Percentiles rank a stretch among this genome's conserved stretches.
Conservation (phyloP, 2,329 filamentous ascomycete genomes). For the Xylogone sp. region DNA sequence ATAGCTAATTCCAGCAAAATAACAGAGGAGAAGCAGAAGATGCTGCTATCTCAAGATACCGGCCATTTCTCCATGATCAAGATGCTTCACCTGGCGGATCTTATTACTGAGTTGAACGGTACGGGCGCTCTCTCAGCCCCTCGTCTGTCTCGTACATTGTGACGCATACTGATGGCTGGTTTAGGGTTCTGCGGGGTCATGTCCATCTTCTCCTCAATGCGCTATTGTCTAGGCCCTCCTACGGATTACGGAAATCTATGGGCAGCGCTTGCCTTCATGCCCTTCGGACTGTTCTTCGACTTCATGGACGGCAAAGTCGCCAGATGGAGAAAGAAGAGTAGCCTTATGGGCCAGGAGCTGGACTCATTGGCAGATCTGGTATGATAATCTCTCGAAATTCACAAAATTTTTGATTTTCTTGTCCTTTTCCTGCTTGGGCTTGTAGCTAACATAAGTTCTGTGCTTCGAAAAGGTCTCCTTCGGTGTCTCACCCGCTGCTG, state of each 20-base stretch:
- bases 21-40: constrained; percentile 74
- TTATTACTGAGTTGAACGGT: constrained; percentile 82
- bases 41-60: constrained; percentile 63
- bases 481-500: constrained; percentile 81
- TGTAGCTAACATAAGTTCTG: background rate
- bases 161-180: background rate
- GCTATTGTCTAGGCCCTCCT: constrained; percentile 79
- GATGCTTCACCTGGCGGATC: constrained; percentile 74
- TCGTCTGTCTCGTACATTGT: background rate
- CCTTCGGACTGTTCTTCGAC: constrained; percentile 93
- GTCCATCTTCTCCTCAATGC: constrained; percentile 92
- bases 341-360: constrained; percentile 95
- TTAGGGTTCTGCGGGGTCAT: constrained; percentile 83
- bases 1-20: background rate
- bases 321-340: constrained; percentile 94
- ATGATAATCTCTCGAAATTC: constrained; percentile 34
- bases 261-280: constrained; percentile 80
- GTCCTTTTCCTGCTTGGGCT: background rate
- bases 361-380: constrained; percentile 95
- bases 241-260: constrained; percentile 67
- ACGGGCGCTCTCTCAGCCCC: constrained; percentile 16
- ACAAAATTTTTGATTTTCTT: too few species aligned
- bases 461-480: constrained; percentile 77
- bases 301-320: constrained; percentile 97
- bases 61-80: constrained; percentile 70